phyloP scores from a whole-genome alignment of 257 asterid species.

The Paulownia fortunei region DNA sequence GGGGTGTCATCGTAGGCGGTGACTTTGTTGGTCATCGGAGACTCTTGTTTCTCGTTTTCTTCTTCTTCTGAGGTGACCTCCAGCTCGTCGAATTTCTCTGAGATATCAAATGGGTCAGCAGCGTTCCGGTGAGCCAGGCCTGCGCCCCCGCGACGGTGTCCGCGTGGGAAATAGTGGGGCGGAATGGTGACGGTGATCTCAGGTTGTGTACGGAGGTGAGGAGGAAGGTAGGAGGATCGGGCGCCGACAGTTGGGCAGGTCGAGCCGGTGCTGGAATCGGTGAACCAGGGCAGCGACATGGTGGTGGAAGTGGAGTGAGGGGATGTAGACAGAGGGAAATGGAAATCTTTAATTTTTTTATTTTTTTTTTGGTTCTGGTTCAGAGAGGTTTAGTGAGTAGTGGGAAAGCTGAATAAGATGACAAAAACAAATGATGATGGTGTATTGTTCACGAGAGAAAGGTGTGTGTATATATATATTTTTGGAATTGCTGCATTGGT shows the following conservation, averaged over 20 bases:
- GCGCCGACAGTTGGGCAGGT: conserved; percentile 26
- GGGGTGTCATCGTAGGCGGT: conserved; percentile 37
- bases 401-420: neutral
- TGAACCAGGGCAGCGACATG: conserved; percentile 47
- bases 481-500: neutral
- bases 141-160: conserved; percentile 17
- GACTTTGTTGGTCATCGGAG: neutral
- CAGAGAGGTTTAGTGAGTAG: neutral
- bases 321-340: neutral
- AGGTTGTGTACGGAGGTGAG: conserved; percentile 46
- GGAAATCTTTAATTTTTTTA: neutral
- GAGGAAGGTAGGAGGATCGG: conserved; percentile 44
- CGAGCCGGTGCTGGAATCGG: conserved; percentile 27
- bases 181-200: conserved; percentile 26
- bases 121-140: neutral
- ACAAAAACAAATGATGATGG: neutral
- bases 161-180: neutral
- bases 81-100: conserved; percentile 41
- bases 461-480: neutral
- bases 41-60: neutral
- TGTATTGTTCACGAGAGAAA: neutral
- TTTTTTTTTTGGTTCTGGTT: neutral
- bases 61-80: conserved; percentile 13
- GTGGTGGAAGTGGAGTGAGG: neutral
- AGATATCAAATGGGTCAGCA: conserved; percentile 19